A percentile compares a stretch with the other conserved stretches of the same genome.
Conservation (phyloP, 2,329 filamentous ascomycete species). For the Xylariaceae sp. region DNA sequence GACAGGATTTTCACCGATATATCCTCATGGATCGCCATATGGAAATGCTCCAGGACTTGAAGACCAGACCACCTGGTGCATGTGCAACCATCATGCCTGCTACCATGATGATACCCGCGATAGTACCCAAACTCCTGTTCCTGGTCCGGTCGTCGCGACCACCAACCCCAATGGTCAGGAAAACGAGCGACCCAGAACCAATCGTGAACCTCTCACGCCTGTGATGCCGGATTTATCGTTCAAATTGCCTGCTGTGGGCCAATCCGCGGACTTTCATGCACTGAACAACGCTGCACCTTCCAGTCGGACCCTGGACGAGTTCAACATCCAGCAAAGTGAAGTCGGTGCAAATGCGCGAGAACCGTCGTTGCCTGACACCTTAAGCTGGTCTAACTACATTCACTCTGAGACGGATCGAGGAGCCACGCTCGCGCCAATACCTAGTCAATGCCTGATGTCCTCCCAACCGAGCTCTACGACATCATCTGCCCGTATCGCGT, state of each 20-base stretch:
- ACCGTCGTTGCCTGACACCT: slow-evolving; percentile 52
- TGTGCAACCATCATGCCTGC: slow-evolving; percentile 61
- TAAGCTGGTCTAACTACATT: slow-evolving; percentile 44
- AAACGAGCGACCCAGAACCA: slow-evolving; percentile 45
- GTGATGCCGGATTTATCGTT: slow-evolving; percentile 40
- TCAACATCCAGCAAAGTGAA: slow-evolving; percentile 18
- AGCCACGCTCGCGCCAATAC: slow-evolving; percentile 39
- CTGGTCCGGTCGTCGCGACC: slow-evolving; percentile 18
- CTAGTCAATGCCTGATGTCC: slow-evolving; percentile 45
- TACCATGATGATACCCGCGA: slow-evolving; percentile 49
- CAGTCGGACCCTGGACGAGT: slow-evolving; percentile 26
- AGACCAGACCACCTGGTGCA: slow-evolving; percentile 50
- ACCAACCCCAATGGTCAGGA: slow-evolving; percentile 39
- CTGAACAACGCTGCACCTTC: slow-evolving; percentile 32
- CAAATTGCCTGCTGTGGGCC: slow-evolving; percentile 34
- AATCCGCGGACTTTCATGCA: slow-evolving; percentile 38
- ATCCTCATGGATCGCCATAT: slow-evolving; percentile 18
- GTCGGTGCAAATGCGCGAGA: slow-evolving; percentile 27
- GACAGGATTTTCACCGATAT: slow-evolving; percentile 18
- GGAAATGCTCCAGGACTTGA: slow-evolving; percentile 9
- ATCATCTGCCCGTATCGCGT: slow-evolving; percentile 45
- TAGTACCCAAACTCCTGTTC: slow-evolving; percentile 15
- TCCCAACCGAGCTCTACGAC: slow-evolving; percentile 51
- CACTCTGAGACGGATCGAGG: slow-evolving; percentile 34
- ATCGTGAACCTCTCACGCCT: slow-evolving; percentile 49